Evolutionary conservation across 371 early-diverging fungal genomes (phyloP).

Genomic region (Rhizopus arrhizus): DNA sequence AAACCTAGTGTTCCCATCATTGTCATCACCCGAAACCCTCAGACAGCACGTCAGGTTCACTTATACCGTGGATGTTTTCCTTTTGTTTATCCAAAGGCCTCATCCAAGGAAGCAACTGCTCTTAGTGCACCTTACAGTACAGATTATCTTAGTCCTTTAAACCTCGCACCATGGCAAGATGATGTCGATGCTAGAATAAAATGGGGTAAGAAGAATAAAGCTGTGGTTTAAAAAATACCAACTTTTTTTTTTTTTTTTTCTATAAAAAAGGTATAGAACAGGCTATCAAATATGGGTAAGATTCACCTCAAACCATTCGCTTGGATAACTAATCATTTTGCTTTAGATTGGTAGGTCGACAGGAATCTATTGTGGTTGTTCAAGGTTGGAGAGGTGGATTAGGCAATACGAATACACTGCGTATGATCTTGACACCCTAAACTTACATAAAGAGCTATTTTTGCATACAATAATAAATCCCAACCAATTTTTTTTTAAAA

Average conservation of each 20-base stretch:
- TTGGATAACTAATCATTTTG: not conserved
- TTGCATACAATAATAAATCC: not conserved
- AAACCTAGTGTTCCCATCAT: conserved; percentile 90
- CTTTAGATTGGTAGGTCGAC: conserved; percentile 63
- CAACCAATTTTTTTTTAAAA: not conserved
- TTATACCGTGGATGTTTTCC: conserved; percentile 91
- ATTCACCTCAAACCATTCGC: no score
- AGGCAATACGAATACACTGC: conserved; percentile 86
- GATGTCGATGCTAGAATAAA: conserved; percentile 81
- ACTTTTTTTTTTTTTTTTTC: conserved; percentile 5
- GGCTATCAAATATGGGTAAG: conserved; percentile 60
- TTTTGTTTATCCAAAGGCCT: conserved; percentile 69
- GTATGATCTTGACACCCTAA: conserved; percentile 59
- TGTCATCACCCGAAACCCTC: conserved; percentile 81
- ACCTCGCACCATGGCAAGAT: conserved; percentile 68
- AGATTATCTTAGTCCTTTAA: conserved; percentile 44
- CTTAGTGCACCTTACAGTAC: conserved; percentile 40
- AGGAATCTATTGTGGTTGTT: conserved; percentile 67
- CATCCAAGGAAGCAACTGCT: conserved; percentile 47
- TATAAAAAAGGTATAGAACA: conserved; percentile 65
- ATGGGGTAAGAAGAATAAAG: conserved; percentile 58
- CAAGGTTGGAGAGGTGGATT: conserved; percentile 84
- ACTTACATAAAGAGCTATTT: not conserved
- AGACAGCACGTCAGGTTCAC: conserved; percentile 87
- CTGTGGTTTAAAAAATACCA: no score